These are phyloP conservation scores for Calophaca sinica DNA, from an alignment of 306 rosid genomes.

Conservation along the genomic window DNA sequence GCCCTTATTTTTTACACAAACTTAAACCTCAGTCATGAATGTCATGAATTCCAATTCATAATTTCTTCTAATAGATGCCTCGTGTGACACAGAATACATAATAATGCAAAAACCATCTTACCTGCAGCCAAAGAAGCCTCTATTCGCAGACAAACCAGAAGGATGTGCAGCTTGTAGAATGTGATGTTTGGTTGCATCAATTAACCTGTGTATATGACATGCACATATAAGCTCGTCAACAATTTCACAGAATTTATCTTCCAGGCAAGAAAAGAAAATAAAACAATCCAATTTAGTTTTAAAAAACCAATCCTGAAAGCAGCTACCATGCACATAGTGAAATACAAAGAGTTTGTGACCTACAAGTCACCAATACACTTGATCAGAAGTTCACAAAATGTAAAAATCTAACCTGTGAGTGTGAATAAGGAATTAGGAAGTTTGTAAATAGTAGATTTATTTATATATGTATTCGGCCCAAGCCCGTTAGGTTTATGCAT, in stretches of 20 bases:
- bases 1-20: constrained; percentile 14
- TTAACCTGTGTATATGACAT: constrained; percentile 63
- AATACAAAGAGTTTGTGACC: neutral
- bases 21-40: constrained; percentile 11
- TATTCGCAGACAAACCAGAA: constrained; percentile 92
- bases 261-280: constrained; percentile 11
- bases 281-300: constrained; percentile 15
- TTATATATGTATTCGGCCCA: too few relatives aligned
- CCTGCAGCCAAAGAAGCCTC: constrained; percentile 99
- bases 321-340: constrained; percentile 6
- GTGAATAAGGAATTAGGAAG: too few relatives aligned
- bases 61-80: too few relatives aligned
- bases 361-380: neutral
- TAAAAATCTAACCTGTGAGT: constrained; percentile 71
- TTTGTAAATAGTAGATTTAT: too few relatives aligned
- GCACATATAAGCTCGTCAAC: constrained; percentile 34
- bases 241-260: constrained; percentile 29
- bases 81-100: neutral
- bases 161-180: constrained; percentile 94
- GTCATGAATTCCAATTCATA: too few relatives aligned
- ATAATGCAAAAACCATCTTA: constrained; percentile 44
- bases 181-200: constrained; percentile 83
- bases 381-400: constrained; percentile 17
- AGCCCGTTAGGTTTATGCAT: too few relatives aligned
- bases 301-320: constrained; percentile 38